Evolutionary conservation across 164 flowering plant genomes (phyloP), one percentile per base, ranked within the genome.

Genomic region (Aristolochia californica): DNA sequence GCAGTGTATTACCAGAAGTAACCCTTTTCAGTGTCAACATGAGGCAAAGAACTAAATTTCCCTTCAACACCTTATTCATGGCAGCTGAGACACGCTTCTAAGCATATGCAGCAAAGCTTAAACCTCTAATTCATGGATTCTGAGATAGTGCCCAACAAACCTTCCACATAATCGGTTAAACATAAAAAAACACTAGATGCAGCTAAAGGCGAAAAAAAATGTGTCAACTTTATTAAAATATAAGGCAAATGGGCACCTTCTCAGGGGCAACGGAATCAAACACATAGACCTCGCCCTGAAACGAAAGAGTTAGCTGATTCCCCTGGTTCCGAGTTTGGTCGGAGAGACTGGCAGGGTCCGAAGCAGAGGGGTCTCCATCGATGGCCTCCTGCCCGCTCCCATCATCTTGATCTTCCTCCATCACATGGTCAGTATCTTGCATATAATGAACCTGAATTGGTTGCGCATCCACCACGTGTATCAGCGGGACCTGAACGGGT

Each of bases 261-360:
- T 82, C 83, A 0, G 81, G 72, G 11, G 81, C 68, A 8, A 82
- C 83, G 5, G 80, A 62, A 23, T 80, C 84, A 52, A 82, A 82
- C 5, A 80, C 84, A 51, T 78, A 82, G 23, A 82, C 83, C 54
- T 82, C 80, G 11, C 87, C 87, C 34, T 76, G 83, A 55, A 80
- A 82, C 18, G 87, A 78, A 16, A 82, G 78, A 13, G 87, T 78
- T 18, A 82, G 72, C 72, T 82, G 84, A 50, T 69, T 77, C 14
- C 51, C 49, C 47, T 45, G 47, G 24, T 24, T 21, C 22, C 53
- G 44, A 2, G 18, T 50, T 13, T 22, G 21, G 45, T 44, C 48
- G 0, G 48, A 40, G 3, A 27, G 27, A 16, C 16, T 25, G 23
- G 21, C 28, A n/a, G 13, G 30, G 20, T 40, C 51, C 15, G 21